phyloP scores from a whole-genome alignment of 73 alveolate species.

The Loxodes magnus region DNA sequence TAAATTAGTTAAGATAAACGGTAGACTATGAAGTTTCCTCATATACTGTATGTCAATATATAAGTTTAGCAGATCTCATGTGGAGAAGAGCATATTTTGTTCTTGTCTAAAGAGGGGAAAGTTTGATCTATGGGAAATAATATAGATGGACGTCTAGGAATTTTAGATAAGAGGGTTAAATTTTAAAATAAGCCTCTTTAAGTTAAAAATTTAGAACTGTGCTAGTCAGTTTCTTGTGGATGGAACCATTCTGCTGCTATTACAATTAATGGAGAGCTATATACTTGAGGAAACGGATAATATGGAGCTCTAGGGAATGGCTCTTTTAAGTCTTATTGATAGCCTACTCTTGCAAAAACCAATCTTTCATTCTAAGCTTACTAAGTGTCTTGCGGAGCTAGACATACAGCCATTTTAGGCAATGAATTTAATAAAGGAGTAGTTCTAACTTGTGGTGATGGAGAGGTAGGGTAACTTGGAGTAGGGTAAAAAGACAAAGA shows the following conservation, averaged over 20 bases:
- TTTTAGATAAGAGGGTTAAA: conserved; percentile 17
- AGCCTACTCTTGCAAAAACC: conserved; percentile 18
- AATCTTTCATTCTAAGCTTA: conserved; percentile 7
- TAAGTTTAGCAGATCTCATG: conserved; percentile 30
- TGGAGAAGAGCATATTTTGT: conserved; percentile 50
- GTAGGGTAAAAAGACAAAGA: conserved; percentile 17
- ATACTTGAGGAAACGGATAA: conserved; percentile 46
- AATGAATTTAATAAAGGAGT: not conserved
- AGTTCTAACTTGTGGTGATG: conserved; percentile 19
- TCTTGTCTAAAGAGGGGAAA: conserved; percentile 30
- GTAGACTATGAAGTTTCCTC: too few species aligned
- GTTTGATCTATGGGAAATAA: conserved; percentile 60
- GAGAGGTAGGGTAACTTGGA: conserved; percentile 27
- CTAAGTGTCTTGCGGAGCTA: conserved; percentile 35
- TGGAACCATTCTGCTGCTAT: conserved; percentile 1
- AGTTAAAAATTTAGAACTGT: conserved; percentile 5
- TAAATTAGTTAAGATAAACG: too few species aligned
- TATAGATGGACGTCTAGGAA: conserved; percentile 58
- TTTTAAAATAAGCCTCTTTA: conserved; percentile 30
- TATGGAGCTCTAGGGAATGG: conserved; percentile 53
- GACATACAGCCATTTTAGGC: conserved; percentile 16
- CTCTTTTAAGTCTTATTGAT: conserved; percentile 5
- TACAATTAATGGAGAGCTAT: not conserved
- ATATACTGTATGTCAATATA: too few species aligned
- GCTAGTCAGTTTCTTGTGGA: not conserved